Conservation (phyloP, 73 alveolate species). For the Paramecium octaurelia region DNA sequence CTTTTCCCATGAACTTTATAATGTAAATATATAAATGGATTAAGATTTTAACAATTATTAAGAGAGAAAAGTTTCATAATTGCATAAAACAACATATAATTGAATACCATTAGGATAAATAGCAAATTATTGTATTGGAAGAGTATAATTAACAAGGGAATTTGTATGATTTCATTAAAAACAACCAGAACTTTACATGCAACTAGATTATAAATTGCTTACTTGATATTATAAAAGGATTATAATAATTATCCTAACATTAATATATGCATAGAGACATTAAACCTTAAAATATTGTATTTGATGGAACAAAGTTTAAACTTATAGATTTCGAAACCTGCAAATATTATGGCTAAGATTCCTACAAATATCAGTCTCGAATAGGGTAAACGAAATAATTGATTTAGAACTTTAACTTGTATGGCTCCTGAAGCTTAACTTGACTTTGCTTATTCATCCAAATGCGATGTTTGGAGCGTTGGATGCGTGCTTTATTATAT, state of each 20-base stretch:
- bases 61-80: neutral
- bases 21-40: neutral
- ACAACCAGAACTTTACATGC: too few relatives aligned
- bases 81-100: neutral
- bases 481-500: neutral
- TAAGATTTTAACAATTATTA: neutral
- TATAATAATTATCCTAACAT: neutral
- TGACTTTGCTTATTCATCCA: conserved; percentile 13
- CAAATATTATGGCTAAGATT: neutral
- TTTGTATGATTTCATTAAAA: neutral
- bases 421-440: conserved; percentile 79
- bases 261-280: neutral
- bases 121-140: neutral
- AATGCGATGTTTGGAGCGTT: neutral
- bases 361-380: neutral
- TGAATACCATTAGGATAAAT: neutral
- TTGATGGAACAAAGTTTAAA: neutral
- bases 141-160: neutral
- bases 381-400: neutral
- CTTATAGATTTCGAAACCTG: neutral
- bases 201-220: neutral
- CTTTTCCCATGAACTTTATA: neutral
- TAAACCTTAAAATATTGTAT: neutral
- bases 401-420: conserved; percentile 76
- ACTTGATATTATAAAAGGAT: neutral